Conservation (phyloP, 352 stramenopile genomes). For the Aphanomyces euteiches region DNA sequence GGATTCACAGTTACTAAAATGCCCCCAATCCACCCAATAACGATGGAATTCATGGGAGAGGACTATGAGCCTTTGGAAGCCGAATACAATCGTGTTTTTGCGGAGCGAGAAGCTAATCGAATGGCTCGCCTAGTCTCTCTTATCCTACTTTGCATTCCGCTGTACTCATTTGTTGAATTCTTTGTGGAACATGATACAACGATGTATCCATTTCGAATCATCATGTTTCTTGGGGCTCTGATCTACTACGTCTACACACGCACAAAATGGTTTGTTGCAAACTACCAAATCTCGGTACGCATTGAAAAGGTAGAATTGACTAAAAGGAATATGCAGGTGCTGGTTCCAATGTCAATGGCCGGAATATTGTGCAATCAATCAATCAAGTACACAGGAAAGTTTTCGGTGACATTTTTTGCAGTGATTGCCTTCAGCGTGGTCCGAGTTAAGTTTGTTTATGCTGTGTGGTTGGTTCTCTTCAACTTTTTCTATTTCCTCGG, state of each 20-base stretch:
- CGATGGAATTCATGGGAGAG: conserved; percentile 81
- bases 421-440: conserved; percentile 78
- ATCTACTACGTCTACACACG: background rate
- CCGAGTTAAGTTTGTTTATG: conserved; percentile 82
- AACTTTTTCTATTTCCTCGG: conserved; percentile 81
- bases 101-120: conserved; percentile 27
- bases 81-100: conserved; percentile 76
- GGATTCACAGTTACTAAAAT: conserved; percentile 38
- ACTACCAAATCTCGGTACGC: conserved; percentile 19
- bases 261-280: conserved; percentile 2
- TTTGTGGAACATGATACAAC: conserved; percentile 12
- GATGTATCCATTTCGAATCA: conserved; percentile 17
- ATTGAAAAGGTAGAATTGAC: background rate
- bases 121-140: conserved; percentile 10
- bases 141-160: conserved; percentile 3
- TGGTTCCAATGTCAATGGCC: conserved; percentile 54
- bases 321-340: background rate
- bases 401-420: conserved; percentile 70
- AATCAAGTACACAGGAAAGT: conserved; percentile 84
- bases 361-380: conserved; percentile 73
- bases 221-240: conserved; percentile 12
- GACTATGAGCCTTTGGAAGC: conserved; percentile 68
- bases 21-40: conserved; percentile 59
- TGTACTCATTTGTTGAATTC: conserved; percentile 25
- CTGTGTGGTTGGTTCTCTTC: conserved; percentile 66